Conservation (phyloP, 345 rosid genomes). For the Brassica rapa region DNA sequence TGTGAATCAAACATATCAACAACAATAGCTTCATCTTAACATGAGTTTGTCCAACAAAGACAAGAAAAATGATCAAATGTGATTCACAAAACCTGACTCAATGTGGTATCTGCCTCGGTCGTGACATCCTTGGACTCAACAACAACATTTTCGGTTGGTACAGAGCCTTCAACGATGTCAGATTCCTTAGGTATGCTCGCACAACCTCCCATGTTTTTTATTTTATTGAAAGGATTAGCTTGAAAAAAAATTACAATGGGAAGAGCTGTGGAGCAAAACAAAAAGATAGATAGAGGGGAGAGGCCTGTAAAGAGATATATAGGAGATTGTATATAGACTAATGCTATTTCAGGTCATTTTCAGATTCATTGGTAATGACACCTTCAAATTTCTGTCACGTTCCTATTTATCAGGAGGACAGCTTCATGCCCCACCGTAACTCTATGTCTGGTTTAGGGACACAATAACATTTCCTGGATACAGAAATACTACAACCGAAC, state of each 20-base stretch:
- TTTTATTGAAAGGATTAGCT: slow-evolving; percentile 10
- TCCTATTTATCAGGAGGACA: slow-evolving; percentile 17
- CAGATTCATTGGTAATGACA: slow-evolving; percentile 14
- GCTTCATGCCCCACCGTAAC: slow-evolving; percentile 24
- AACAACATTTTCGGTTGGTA: slow-evolving; percentile 27
- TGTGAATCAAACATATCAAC: slow-evolving; percentile 6
- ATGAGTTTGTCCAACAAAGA: not conserved
- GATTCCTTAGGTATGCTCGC: slow-evolving; percentile 44
- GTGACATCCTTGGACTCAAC: slow-evolving; percentile 29
- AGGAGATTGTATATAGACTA: not conserved
- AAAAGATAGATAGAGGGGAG: not conserved
- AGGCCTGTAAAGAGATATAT: slow-evolving; percentile 8
- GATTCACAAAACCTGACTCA: slow-evolving; percentile 26
- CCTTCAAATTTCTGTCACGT: slow-evolving; percentile 13
- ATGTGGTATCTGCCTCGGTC: slow-evolving; percentile 22
- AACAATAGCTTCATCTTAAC: slow-evolving; percentile 11
- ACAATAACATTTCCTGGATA: not conserved
- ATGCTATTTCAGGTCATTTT: slow-evolving; percentile 26
- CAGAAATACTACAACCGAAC: not conserved
- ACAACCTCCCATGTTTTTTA: slow-evolving; percentile 35
- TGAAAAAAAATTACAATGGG: slow-evolving; percentile 11
- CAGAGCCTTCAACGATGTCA: slow-evolving; percentile 34
- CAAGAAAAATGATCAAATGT: slow-evolving; percentile 5
- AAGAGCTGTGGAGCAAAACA: slow-evolving; percentile 14
- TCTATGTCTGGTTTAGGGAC: slow-evolving; percentile 8